These are phyloP conservation scores for Citrullus mucosospermus DNA, from an alignment of 306 rosid species.

Conservation along the genomic window DNA sequence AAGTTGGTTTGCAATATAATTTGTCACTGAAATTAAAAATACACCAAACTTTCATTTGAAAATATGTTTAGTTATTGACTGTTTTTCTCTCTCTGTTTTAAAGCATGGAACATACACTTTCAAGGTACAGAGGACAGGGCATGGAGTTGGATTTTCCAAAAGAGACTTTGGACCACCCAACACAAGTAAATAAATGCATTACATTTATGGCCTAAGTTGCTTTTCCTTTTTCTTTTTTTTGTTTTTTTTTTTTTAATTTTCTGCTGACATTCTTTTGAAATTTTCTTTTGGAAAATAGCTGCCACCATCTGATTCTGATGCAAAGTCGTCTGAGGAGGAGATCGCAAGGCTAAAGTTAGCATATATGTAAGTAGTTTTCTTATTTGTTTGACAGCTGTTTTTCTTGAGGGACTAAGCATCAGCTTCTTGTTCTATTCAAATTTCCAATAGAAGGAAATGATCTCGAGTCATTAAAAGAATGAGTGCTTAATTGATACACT, in stretches of 20 bases:
- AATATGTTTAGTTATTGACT: constrained; percentile 6
- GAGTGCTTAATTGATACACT: not conserved
- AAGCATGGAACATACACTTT: constrained; percentile 56
- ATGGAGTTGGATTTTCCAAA: constrained; percentile 15
- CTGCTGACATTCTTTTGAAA: not conserved
- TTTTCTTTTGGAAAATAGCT: not conserved
- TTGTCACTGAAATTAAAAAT: not conserved
- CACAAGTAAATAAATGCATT: not conserved
- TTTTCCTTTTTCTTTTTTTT: not conserved
- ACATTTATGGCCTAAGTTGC: not conserved
- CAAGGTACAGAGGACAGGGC: constrained; percentile 30
- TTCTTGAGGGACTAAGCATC: not conserved
- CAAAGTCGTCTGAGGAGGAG: not conserved
- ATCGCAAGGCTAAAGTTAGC: not conserved
- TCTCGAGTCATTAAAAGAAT: not conserved
- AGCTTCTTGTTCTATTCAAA: not conserved
- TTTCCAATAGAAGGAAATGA: not conserved
- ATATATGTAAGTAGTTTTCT: not conserved
- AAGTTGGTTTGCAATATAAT: not conserved
- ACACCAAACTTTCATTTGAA: not conserved
- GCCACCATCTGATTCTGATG: constrained; percentile 4
- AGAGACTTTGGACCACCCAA: constrained; percentile 11
- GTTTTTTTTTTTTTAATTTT: not conserved
- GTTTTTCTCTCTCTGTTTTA: constrained; percentile 10
- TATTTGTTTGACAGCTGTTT: not conserved